Base-by-base conservation (phyloP, 768 basidiomycete species). In the Sistotremastrum suecicum region DNA sequence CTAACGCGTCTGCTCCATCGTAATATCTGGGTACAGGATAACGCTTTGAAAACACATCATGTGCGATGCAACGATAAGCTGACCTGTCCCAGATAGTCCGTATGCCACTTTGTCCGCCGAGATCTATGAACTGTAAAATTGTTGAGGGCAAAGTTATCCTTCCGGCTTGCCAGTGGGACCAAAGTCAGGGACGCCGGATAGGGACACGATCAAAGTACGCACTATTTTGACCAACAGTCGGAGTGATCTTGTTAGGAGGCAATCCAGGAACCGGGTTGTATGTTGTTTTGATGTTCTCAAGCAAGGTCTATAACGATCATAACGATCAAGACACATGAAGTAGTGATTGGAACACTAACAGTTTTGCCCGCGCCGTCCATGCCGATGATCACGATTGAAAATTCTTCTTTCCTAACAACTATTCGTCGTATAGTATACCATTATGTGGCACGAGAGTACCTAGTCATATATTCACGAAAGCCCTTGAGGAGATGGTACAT, bases 141-240 rank as follows among this genome's bases (percentile, higher is more conserved):
- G 90, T 91, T 0, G 91, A 94, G 0, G 95, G 89, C 4, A 99
- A 72, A 0, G 79, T 80, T 48, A 98, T 91, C 59, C 87, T 88
- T 36, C 94, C 95, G 61, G 85, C 94, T 95, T 8, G 34, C 32
- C 8, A 4, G 44, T 5, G 3, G 12, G 37, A 11, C 37, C 37
- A 11, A 38, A 11, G 37, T 11, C 12, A 38, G 37, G 12, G 37
- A 38, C 30, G 20, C 5, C 20, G 38, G 37, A 33, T 33, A 28
- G 4, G 8, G 41, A n/a, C 20, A 20, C 20, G 20, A 20, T 20
- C 20, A 11, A 10, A 32, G 20, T 7, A 66, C 85, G 53, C 51
- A 94, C 94, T 94, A 62, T 98, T 98, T 64, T 98, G 94, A 0
- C 95, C 95, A 3, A 99, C 85, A 0, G 95, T 99, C 1, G 95